Base-by-base conservation (phyloP, 2,329 filamentous ascomycete species). In the Alternaria sp. region DNA sequence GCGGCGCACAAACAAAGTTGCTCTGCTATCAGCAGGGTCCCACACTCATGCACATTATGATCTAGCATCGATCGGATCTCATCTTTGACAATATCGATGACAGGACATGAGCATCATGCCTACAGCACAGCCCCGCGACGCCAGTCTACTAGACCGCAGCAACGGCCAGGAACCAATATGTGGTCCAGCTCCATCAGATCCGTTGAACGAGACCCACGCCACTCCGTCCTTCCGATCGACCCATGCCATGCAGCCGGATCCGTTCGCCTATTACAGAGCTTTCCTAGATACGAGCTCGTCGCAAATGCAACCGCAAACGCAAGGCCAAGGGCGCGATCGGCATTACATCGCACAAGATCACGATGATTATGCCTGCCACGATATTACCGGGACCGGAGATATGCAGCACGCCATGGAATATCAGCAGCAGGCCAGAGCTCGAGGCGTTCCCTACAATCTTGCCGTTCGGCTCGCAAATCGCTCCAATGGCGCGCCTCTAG, bases 401-500 rank as follows among this genome's bases (percentile, higher is more conserved):
- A 28, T 30, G 23, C 56, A 59, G 23, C 56, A 58, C 23, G 28
- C 50, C 37, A 23, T 53, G 37, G 64, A 58, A 54, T 63, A 60
- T 45, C 68, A 70, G 51, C 71, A 66, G 46, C 67, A 72, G 30
- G 33, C 43, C 55, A 69, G 53, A 67, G 55, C 58, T 60, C 70
- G 71, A 55, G 65, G 61, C 59, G 60, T 67, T 41, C 68, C 75
- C 20, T 71, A 72, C 62, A 72, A 72, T 60, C 63, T 73, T 62
- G 67, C 71, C 54, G 67, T 66, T 55, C 71, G 71, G n/a, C 66
- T 72, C 55, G 61, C 71, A 58, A 77, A 75, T 62, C 72, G 72
- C 28, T 64, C 70, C 58, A 75, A 78, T 66, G 79, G 78, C 57
- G 78, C 72, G 37, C 79, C 79, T 12, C 78, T 84, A n/a, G 79